phyloP scores from a whole-genome alignment of 139 green algal species.

The Haematococcus sp. region DNA sequence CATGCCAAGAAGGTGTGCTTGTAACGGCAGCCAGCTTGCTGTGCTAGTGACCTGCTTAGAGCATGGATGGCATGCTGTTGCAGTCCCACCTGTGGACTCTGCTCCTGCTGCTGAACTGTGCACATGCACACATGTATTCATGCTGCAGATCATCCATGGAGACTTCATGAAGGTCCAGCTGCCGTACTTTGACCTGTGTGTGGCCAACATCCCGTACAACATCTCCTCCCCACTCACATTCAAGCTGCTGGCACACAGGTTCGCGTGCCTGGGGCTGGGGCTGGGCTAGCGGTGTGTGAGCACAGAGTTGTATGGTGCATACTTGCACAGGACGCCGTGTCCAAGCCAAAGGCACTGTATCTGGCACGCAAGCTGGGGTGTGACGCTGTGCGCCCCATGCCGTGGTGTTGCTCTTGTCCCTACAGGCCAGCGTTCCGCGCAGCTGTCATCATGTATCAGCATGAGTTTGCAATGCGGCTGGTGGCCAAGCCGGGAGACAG shows the following conservation, averaged over 20 bases:
- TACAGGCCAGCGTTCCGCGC: constrained; percentile 69
- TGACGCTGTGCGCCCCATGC: too few relatives aligned
- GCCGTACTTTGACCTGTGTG: constrained; percentile 99
- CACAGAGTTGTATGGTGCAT: neutral
- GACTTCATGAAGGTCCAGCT: constrained; percentile 92
- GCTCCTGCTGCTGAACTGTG: neutral
- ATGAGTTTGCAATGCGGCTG: constrained; percentile 99
- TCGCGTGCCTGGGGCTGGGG: neutral
- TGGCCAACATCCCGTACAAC: constrained; percentile 99
- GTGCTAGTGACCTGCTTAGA: too few relatives aligned
- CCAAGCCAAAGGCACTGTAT: neutral
- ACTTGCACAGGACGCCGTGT: too few relatives aligned
- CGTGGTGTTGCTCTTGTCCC: too few relatives aligned
- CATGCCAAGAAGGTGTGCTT: too few relatives aligned
- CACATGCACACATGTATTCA: neutral
- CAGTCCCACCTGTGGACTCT: neutral
- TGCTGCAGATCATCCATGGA: constrained; percentile 87
- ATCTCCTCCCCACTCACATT: constrained; percentile 98
- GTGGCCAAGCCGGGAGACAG: constrained; percentile 85
- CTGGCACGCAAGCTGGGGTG: neutral
- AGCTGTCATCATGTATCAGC: constrained; percentile 99
- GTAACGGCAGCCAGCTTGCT: too few relatives aligned
- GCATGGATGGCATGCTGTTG: neutral
- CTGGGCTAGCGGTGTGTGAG: neutral
- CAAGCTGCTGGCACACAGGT: constrained; percentile 91